phyloP scores from a whole-genome alignment of 805 yeast genomes.

The Starmerella bombicola region DNA sequence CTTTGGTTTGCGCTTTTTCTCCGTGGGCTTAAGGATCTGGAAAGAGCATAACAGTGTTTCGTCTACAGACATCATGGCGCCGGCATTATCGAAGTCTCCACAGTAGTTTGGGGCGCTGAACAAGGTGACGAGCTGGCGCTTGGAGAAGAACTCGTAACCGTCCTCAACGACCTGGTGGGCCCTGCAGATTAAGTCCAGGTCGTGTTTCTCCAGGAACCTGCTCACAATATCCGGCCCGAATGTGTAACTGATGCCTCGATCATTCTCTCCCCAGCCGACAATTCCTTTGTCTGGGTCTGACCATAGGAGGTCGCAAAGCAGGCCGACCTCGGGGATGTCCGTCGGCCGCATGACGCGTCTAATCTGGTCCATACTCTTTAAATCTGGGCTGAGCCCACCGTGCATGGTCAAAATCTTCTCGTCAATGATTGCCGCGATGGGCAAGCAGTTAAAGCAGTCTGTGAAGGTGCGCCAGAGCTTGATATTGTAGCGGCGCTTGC shows the following conservation, averaged over 20 bases:
- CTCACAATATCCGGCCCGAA: constrained; percentile 99
- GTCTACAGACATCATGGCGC: constrained; percentile 99
- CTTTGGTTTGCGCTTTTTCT: constrained; percentile 61
- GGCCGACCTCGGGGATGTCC: constrained; percentile 95
- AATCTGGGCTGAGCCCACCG: constrained; percentile 95
- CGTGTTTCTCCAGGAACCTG: constrained; percentile 90
- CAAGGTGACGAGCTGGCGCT: constrained; percentile 88
- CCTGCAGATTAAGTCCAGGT: constrained; percentile 94
- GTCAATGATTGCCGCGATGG: constrained; percentile 96
- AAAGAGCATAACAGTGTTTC: constrained; percentile 91
- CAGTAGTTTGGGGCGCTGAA: constrained; percentile 97
- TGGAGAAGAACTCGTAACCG: constrained; percentile 93
- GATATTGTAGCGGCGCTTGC: constrained; percentile 91
- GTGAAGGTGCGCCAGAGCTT: constrained; percentile 98
- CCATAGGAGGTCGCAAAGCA: constrained; percentile 93
- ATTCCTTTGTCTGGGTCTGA: constrained; percentile 98
- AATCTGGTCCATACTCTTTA: constrained; percentile 96
- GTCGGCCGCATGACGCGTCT: constrained; percentile 99
- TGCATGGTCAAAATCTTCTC: constrained; percentile 98
- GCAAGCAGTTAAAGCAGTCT: constrained; percentile 95
- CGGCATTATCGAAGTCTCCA: constrained; percentile 98
- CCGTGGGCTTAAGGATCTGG: constrained; percentile 89
- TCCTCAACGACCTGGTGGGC: constrained; percentile 99
- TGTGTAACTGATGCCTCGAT: constrained; percentile 97
- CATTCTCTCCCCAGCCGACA: constrained; percentile 98